Evolutionary conservation across 2,329 filamentous ascomycete species (phyloP).

Genomic region (Dactylellina sp.): DNA sequence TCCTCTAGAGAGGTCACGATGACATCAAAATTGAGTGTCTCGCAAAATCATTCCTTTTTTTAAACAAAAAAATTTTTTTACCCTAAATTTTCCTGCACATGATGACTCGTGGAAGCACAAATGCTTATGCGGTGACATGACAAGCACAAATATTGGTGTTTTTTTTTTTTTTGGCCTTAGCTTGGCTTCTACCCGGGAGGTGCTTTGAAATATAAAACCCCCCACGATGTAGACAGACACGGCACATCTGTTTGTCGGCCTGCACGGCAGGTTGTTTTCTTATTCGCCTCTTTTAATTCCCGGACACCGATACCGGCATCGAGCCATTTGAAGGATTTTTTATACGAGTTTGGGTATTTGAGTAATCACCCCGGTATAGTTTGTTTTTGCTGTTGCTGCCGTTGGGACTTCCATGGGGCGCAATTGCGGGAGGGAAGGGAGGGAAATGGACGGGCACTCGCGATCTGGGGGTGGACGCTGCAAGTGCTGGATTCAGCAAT

Average conservation of each 20-base stretch:
- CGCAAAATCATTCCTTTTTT: background rate
- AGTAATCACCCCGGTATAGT: constrained; percentile 8
- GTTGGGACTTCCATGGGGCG: constrained; percentile 35
- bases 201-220: background rate
- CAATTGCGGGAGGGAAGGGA: constrained; percentile 35
- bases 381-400: constrained; percentile 18
- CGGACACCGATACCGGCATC: constrained; percentile 46
- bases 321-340: too few species aligned
- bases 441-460: constrained; percentile 37
- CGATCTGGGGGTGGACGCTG: constrained; percentile 25
- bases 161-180: too few species aligned
- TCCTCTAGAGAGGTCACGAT: background rate
- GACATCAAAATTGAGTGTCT: constrained; percentile 6
- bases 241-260: too few species aligned
- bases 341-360: constrained; percentile 12
- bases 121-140: constrained; percentile 5
- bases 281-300: constrained; percentile 5
- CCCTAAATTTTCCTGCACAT: background rate
- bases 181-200: too few species aligned
- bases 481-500: constrained; percentile 15
- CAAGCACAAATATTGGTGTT: too few species aligned
- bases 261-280: constrained; percentile 15
- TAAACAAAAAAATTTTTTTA: too few species aligned
- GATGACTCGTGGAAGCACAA: background rate
- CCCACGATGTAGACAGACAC: background rate